Percentiles rank a stretch among this genome's conserved stretches.
Conservation (phyloP, 495 filamentous ascomycete genomes). For the Neurospora hispaniola region DNA sequence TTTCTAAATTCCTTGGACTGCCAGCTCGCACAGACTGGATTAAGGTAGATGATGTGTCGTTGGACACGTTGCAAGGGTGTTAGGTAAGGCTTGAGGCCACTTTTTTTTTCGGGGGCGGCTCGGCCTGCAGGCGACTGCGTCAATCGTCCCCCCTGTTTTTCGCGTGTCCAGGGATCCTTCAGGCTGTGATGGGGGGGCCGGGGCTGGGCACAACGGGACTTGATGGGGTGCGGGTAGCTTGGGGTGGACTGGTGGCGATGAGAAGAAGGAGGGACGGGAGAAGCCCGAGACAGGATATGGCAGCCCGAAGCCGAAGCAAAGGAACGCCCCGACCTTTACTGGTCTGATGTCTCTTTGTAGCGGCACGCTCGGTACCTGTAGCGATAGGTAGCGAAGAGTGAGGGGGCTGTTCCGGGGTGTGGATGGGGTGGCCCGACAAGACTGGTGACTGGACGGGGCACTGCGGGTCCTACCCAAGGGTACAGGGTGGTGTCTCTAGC, state of each 20-base stretch:
- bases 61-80: slow-evolving; percentile 44
- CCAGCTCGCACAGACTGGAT: slow-evolving; percentile 41
- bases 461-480: slow-evolving; percentile 18
- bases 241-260: slow-evolving; percentile 14
- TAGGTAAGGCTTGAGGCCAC: slow-evolving; percentile 33
- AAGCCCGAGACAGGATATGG: slow-evolving; percentile 14
- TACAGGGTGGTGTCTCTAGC: slow-evolving; percentile 11
- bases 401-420: background rate
- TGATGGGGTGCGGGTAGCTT: slow-evolving; percentile 3
- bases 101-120: slow-evolving; percentile 26
- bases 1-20: slow-evolving; percentile 46
- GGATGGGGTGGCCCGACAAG: background rate
- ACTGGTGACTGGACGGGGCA: slow-evolving; percentile 7
- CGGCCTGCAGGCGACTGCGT: slow-evolving; percentile 38
- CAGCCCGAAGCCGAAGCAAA: slow-evolving; percentile 17
- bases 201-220: slow-evolving; percentile 15
- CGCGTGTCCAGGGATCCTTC: slow-evolving; percentile 31
- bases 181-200: slow-evolving; percentile 37
- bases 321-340: slow-evolving; percentile 13
- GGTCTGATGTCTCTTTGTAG: slow-evolving; percentile 10
- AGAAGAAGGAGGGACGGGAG: slow-evolving; percentile 5
- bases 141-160: slow-evolving; percentile 28
- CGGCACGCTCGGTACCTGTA: slow-evolving; percentile 1
- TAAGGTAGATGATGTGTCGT: slow-evolving; percentile 40
- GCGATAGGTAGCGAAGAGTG: background rate